phyloP scores from a whole-genome alignment of 129 eudicot genomes.

The Dittrichia graveolens region DNA sequence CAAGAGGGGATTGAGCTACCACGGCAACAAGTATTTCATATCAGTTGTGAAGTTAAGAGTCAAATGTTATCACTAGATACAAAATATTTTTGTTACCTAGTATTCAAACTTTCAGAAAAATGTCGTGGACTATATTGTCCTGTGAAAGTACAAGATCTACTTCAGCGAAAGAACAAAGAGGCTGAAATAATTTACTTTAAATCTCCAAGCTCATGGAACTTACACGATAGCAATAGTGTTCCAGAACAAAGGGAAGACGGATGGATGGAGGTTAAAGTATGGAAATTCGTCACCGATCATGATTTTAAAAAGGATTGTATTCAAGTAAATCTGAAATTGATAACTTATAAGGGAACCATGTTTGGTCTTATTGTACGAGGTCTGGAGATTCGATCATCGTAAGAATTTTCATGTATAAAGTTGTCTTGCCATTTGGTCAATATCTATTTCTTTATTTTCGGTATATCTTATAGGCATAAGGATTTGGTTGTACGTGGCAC shows the following conservation, averaged over 20 bases:
- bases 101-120: slow-evolving; percentile 16
- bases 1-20: slow-evolving; percentile 1
- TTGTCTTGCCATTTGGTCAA: too few relatives aligned
- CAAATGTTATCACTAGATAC: not conserved
- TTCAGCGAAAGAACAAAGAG: not conserved
- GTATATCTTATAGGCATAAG: too few relatives aligned
- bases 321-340: not conserved
- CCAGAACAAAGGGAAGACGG: slow-evolving; percentile 11
- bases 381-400: not conserved
- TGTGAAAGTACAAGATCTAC: not conserved
- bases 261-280: slow-evolving; percentile 21
- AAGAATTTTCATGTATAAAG: too few relatives aligned
- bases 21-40: not conserved
- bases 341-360: slow-evolving; percentile 21
- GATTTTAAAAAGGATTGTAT: not conserved
- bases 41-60: not conserved
- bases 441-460: too few relatives aligned
- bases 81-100: not conserved
- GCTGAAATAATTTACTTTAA: not conserved
- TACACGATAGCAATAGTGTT: not conserved
- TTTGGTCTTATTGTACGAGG: slow-evolving; percentile 7
- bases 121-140: slow-evolving; percentile 9
- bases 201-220: not conserved
- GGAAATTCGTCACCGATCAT: slow-evolving; percentile 6
- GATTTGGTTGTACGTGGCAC: too few relatives aligned